Base-by-base conservation (phyloP, 495 filamentous ascomycete species). In the Amorphotheca resinae region DNA sequence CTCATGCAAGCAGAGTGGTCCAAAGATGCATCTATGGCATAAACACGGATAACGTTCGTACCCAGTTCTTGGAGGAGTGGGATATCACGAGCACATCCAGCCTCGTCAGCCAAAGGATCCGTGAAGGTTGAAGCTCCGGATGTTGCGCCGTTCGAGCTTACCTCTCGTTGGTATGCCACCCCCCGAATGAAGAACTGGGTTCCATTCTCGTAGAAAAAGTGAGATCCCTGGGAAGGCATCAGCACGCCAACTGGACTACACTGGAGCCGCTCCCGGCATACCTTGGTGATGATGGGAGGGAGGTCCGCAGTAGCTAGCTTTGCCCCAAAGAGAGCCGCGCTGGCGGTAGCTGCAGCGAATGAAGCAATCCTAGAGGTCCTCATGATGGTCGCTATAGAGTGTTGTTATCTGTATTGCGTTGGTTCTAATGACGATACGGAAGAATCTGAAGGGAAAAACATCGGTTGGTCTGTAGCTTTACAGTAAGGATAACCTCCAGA, bases 1-100 rank as follows among this genome's bases (percentile, higher is more conserved):
- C 73, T 60, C 89, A 98, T 95, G 65, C 89, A 95, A 6, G 63
- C 64, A n/a, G 65, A 65, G 66, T 98, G 91, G 63, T 94, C 72
- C 43, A 65, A 59, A 8, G 68, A 73, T 14, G 91, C 79, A 62
- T 98, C 76, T 58, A 98, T 75, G 54, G 85, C 85, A 62, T 98
- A 98, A 14, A 87, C 85, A 55, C 91, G 89, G 57, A 98, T 87
- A 21, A 77, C 76, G 64, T 98, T 98, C 54, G 88, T 89, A 44
- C 72, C 68, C 28, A 95, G 70, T 50, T 82, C 70, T 58, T 74
- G 51, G 38, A 98, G 71, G 48, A 77, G 65, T n/a, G 86, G 84
- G 25, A 98, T 63, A 61, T 98, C 91, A 46, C 88, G 82, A 51
- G 69, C 63, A 68, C 89, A 95, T 45, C 64, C 59, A 14, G 67